Evolutionary conservation across 169 alveolate genomes (phyloP).

Genomic region (Hammondia hammondi): DNA sequence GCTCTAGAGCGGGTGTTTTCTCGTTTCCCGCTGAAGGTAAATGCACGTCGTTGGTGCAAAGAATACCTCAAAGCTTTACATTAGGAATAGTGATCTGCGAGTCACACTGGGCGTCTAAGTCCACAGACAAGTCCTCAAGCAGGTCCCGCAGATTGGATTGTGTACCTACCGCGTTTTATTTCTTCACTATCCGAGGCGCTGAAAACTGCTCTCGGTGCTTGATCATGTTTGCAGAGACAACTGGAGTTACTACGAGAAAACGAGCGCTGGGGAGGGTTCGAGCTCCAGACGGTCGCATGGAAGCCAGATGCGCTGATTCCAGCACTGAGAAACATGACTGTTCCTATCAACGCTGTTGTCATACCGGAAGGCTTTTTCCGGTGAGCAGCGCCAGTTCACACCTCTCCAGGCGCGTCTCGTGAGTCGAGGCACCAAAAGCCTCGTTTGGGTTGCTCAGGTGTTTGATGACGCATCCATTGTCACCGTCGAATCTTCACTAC

Average conservation of each 20-base stretch:
- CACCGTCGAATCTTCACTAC: too few relatives aligned
- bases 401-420: too few relatives aligned
- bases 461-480: too few relatives aligned
- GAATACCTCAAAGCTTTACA: neutral
- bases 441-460: too few relatives aligned
- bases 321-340: neutral
- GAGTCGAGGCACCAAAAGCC: too few relatives aligned
- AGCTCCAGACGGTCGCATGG: conserved; percentile 41
- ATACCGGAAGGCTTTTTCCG: conserved; percentile 29
- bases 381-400: neutral
- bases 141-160: too few relatives aligned
- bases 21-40: conserved; percentile 34
- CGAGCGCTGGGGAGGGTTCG: conserved; percentile 43
- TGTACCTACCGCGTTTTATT: too few relatives aligned
- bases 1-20: conserved; percentile 25
- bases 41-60: neutral
- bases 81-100: too few relatives aligned
- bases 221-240: conserved; percentile 36
- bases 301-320: conserved; percentile 4
- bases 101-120: too few relatives aligned
- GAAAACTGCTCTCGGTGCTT: neutral
- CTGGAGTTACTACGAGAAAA: conserved; percentile 17
- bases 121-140: too few relatives aligned
- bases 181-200: too few relatives aligned
- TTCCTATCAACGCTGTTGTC: conserved; percentile 32